Evolutionary conservation across 2,329 filamentous ascomycete genomes (phyloP), one percentile per base, ranked within the genome.

Genomic region (Fusarium tricinctum): DNA sequence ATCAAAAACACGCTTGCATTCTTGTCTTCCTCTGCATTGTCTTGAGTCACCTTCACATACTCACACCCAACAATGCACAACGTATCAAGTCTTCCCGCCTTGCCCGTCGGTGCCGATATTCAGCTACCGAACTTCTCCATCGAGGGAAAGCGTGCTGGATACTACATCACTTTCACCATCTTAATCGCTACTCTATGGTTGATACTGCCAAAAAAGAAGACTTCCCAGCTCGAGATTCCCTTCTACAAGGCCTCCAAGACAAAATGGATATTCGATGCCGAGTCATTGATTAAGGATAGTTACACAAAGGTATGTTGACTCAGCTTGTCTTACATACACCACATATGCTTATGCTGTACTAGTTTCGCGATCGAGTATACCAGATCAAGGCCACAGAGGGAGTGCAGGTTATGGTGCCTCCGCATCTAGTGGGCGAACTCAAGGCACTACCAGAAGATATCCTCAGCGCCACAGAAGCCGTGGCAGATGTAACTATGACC

Each of bases 381-480:
- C 82, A 85, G 63, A 83, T 85, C 73, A 83, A 80, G 69, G 82
- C 82, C 6, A 86, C 84, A 3, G 84, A 86, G 68, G 84, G 84
- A 13, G 65, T 80, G 17, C 82, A 85, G 62, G 82, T 84, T 12
- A 74, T 85, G 47, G 78, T 85, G 30, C 84, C 84, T 5, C 76
- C 81, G 13, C 79, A 75, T 19, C 74, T 84, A 12, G 75, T 85
- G 4, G 74, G 78, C 13, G 83, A 85, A 71, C 75, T 85, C 23
- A 85, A 84, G 68, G 78, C 78, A 8, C 68, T 85, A 8, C 83
- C 83, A 0, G 84, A 85, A 53, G 80, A 84, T 43, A 77, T 82
- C 10, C 72, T 85, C 39, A 85, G 84, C 56, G 81, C 83, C 10
- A 81, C 78, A 7, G 83, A 82, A 50, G 84, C 84, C 7, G 81